A percentile compares a stretch with the other conserved stretches of the same genome.
These are phyloP conservation scores for Fragilaria radians DNA, from an alignment of 108 stramenopile genomes.

Conservation along the genomic window DNA sequence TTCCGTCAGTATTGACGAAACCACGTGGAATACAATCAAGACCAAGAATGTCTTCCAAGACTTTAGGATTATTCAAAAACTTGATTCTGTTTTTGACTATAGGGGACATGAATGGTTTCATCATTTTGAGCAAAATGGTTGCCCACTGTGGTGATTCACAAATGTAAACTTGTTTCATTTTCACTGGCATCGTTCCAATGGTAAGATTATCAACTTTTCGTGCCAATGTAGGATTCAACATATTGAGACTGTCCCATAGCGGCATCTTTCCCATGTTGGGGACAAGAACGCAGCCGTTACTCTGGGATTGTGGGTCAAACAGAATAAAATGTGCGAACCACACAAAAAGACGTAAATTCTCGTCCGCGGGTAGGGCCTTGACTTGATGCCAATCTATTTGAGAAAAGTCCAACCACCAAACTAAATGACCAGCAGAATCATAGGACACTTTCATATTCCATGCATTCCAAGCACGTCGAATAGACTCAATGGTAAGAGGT, in stretches of 20 bases:
- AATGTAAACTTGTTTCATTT: constrained; percentile 22
- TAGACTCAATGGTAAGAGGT: constrained; percentile 35
- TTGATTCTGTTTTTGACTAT: constrained; percentile 23
- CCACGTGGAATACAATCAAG: constrained; percentile 2
- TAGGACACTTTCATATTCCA: constrained; percentile 37
- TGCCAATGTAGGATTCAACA: constrained; percentile 36
- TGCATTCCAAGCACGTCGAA: constrained; percentile 20
- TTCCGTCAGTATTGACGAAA: neutral
- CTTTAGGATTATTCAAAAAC: constrained; percentile 4
- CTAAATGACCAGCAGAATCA: constrained; percentile 31
- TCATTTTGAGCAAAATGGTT: neutral
- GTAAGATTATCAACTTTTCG: constrained; percentile 35
- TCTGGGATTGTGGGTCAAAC: constrained; percentile 25
- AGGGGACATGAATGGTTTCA: constrained; percentile 25
- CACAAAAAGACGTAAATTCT: constrained; percentile 38
- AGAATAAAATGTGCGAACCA: constrained; percentile 39
- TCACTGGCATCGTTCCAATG: constrained; percentile 42
- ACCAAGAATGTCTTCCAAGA: constrained; percentile 3
- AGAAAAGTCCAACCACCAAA: constrained; percentile 65
- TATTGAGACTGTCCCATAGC: constrained; percentile 35
- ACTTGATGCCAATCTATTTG: constrained; percentile 27
- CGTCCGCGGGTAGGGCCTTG: constrained; percentile 24
- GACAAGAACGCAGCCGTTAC: constrained; percentile 28
- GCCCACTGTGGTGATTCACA: constrained; percentile 6
- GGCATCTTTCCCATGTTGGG: constrained; percentile 36